Evolutionary conservation across 257 asterid genomes (phyloP), one percentile per base, ranked within the genome.

Genomic region (Eustoma russellianum): DNA sequence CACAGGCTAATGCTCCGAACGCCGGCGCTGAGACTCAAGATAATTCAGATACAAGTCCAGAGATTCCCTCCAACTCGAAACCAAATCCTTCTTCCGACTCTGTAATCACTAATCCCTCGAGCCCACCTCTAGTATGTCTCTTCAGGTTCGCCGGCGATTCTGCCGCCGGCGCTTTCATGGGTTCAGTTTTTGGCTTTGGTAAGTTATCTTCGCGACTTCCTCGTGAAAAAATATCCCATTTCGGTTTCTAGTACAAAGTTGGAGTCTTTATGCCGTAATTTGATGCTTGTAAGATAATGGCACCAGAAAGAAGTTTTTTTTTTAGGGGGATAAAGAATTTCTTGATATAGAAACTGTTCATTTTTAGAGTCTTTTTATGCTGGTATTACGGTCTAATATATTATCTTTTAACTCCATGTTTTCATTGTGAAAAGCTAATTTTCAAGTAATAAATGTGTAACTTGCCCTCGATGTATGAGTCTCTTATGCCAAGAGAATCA

Each of bases 121-220:
- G 76, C 71, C 76, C 83, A 47, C 86, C 93, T 28, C 60, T 74
- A 9, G 86, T 84, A 35, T 88, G 96, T 73, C 72, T 84, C 58
- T 19, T 72, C 52, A 59, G 83, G 47, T 82, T 78, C 62, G 96
- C 86, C 63, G 88, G 93, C 0, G 95, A 82, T 59, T 71, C 90
- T 33, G 93, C 82, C 8, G 84, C 73, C 52, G 91, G 96, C 1
- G 96, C 84, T 55, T 48, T 82, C 44, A 79, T 84, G 88, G 96
- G 96, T 47, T 84, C 95, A 58, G 59, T 88, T 66, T 82, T 82
- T 17, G 96, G 96, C 15, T 69, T 77, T 53, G 96, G 96, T 84
- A 67, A 46, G n/a, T 34, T 9, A 51, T 38, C 14, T 17, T 16
- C 2, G 0, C 41, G 44, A 13, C 1, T 43, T 16, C n/a, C 6